Evolutionary conservation across 139 green algal genomes (phyloP).

Genomic region (Gonium pectorale): DNA sequence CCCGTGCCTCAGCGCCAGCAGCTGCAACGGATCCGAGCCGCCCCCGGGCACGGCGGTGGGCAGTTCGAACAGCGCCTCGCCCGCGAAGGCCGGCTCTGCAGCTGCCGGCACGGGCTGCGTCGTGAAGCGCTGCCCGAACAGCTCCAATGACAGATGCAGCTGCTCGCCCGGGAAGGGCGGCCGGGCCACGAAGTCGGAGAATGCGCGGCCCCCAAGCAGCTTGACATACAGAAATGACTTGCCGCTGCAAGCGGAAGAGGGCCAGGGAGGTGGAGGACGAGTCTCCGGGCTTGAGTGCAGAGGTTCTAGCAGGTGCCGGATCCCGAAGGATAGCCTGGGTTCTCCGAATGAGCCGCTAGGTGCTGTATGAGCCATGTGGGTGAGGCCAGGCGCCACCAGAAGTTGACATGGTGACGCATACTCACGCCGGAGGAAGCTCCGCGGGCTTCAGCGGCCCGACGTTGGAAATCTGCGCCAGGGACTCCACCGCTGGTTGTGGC

Average conservation of each 20-base stretch:
- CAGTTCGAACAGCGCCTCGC: conserved; percentile 40
- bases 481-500: conserved; percentile 18
- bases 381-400: background rate
- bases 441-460: conserved; percentile 18
- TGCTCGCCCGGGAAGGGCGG: background rate
- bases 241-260: background rate
- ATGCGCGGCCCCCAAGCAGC: conserved; percentile 41
- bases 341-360: too few relatives aligned
- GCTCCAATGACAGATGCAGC: conserved; percentile 52
- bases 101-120: conserved; percentile 8
- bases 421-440: conserved; percentile 34
- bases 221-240: conserved; percentile 43
- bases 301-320: too few relatives aligned
- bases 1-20: conserved; percentile 51
- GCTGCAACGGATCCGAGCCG: conserved; percentile 35
- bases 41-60: background rate
- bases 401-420: background rate
- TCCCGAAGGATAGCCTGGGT: too few relatives aligned
- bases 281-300: too few relatives aligned
- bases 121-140: conserved; percentile 54
- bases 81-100: conserved; percentile 41
- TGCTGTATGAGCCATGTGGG: too few relatives aligned
- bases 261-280: background rate
- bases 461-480: background rate
- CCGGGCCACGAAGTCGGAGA: conserved; percentile 37